These are phyloP conservation scores for Penicillium parvum DNA, from an alignment of 495 filamentous ascomycete species.

Conservation along the genomic window DNA sequence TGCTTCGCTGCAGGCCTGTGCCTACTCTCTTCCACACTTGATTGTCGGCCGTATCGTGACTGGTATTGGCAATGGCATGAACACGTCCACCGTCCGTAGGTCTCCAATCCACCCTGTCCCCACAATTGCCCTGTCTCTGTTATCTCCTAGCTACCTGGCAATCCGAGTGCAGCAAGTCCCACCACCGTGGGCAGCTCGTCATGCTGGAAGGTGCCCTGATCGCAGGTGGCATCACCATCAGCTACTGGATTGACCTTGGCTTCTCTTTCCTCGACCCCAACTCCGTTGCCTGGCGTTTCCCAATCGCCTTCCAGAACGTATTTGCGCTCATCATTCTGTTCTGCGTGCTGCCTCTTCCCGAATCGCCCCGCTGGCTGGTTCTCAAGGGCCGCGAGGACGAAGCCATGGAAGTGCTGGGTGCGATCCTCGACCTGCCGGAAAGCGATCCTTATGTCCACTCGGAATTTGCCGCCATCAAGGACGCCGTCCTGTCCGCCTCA, in stretches of 20 bases:
- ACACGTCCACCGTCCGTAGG: slow-evolving; percentile 42
- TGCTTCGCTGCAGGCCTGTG: slow-evolving; percentile 59
- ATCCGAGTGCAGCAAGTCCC: slow-evolving; percentile 35
- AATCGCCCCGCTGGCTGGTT: slow-evolving; percentile 44
- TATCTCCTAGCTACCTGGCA: slow-evolving; percentile 29
- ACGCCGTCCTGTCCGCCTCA: slow-evolving; percentile 64
- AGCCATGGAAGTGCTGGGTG: slow-evolving; percentile 31
- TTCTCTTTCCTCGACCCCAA: slow-evolving; percentile 34
- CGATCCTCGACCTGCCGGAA: slow-evolving; percentile 25
- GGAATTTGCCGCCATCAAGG: slow-evolving; percentile 69
- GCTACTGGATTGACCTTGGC: slow-evolving; percentile 47
- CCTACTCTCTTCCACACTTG: slow-evolving; percentile 55
- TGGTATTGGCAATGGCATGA: slow-evolving; percentile 61
- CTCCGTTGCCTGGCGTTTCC: slow-evolving; percentile 35
- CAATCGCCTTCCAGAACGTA: slow-evolving; percentile 35
- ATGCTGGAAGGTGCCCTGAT: slow-evolving; percentile 35
- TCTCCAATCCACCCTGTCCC: neutral
- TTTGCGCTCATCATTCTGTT: slow-evolving; percentile 32
- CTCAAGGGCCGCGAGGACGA: slow-evolving; percentile 34
- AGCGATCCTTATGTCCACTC: slow-evolving; percentile 46
- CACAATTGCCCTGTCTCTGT: neutral
- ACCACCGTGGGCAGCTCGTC: slow-evolving; percentile 23
- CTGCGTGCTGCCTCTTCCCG: slow-evolving; percentile 32
- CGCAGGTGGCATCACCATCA: slow-evolving; percentile 41
- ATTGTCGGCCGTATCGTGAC: slow-evolving; percentile 61